A percentile compares a stretch with the other conserved stretches of the same genome.
Evolutionary conservation across 2,329 filamentous ascomycete genomes (phyloP).

Genomic region (Incumbomyces lentus): DNA sequence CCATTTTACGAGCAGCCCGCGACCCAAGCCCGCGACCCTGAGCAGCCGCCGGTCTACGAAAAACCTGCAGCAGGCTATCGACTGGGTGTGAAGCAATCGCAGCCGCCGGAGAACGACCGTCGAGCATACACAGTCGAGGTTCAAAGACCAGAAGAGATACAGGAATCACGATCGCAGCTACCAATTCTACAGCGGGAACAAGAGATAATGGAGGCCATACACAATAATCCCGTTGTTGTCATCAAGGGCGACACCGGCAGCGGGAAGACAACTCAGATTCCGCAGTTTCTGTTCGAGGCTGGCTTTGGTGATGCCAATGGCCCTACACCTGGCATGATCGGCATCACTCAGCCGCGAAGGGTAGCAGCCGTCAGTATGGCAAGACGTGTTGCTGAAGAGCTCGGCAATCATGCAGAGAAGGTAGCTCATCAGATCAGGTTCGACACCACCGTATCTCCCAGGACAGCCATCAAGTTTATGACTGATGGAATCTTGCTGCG

Average conservation of each 20-base stretch:
- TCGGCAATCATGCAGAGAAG: constrained; percentile 63
- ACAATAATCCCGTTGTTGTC: constrained; percentile 81
- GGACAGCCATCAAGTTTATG: constrained; percentile 96
- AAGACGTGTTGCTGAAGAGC: constrained; percentile 75
- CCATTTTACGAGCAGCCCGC: constrained; percentile 24
- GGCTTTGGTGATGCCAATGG: constrained; percentile 74
- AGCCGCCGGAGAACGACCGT: background rate
- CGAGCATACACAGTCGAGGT: constrained; percentile 66
- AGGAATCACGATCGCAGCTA: constrained; percentile 65
- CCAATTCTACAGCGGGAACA: constrained; percentile 94
- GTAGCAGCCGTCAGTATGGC: constrained; percentile 97
- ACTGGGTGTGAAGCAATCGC: constrained; percentile 1
- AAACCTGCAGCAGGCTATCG: constrained; percentile 3
- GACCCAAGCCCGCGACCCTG: constrained; percentile 13
- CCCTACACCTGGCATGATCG: constrained; percentile 82
- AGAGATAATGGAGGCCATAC: constrained; percentile 93
- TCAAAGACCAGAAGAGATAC: constrained; percentile 59
- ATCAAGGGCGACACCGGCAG: constrained; percentile 93
- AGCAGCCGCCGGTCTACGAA: constrained; percentile 1
- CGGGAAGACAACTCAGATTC: constrained; percentile 94
- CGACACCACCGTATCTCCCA: constrained; percentile 66
- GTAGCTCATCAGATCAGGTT: constrained; percentile 95
- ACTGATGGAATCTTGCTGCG: constrained; percentile 91
- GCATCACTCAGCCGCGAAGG: constrained; percentile 84
- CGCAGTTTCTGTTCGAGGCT: constrained; percentile 89